Base-by-base conservation (phyloP, 2,329 filamentous ascomycete genomes). In the Fusarium anthophilum region DNA sequence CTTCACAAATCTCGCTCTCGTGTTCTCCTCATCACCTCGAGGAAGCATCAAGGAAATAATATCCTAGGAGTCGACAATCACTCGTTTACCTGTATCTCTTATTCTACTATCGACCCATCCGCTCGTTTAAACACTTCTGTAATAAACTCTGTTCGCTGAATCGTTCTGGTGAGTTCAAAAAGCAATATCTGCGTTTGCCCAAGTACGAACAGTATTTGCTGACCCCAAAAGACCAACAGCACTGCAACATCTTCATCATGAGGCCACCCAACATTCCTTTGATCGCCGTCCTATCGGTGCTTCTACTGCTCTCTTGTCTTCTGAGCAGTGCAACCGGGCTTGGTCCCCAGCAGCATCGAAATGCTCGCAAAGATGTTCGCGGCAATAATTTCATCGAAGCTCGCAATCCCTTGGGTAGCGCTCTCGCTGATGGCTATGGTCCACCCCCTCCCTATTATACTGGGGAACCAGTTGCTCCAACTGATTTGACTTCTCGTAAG, bases 231-330 rank as follows among this genome's bases (percentile, higher is more conserved):
- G 17, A 51, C 15, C 30, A 66, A 44, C 28, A 72, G 47, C 48
- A 66, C 55, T 55, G 43, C 43, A 35, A 48, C 28, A n/a, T 58
- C 63, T 58, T 66, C 78, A 80, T 41, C 61, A 87, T 87, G 85
- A 84, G 81, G 72, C 76, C 64, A 32, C 80, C 73, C 20, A 68
- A 57, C 11, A 76, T 76, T 76, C 70, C 82, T 59, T 69, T 78
- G 70, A 61, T 78, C 70, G 78, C 80, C 77, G 60, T 84, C 37
- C 66, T 81, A 71, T 83, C 80, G 55, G 61, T 60, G 22, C 22
- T 77, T 76, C 81, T 80, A 63, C 64, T 79, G 20, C 59, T 79
- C 14, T 54, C 76, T 24, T 75, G 72, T 54, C 44, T 79, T 43
- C 47, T 62, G n/a, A 51, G 64, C 12, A 64, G 51, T 35, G 39